phyloP scores from a whole-genome alignment of 495 filamentous ascomycete genomes.

The Tuber indicum region DNA sequence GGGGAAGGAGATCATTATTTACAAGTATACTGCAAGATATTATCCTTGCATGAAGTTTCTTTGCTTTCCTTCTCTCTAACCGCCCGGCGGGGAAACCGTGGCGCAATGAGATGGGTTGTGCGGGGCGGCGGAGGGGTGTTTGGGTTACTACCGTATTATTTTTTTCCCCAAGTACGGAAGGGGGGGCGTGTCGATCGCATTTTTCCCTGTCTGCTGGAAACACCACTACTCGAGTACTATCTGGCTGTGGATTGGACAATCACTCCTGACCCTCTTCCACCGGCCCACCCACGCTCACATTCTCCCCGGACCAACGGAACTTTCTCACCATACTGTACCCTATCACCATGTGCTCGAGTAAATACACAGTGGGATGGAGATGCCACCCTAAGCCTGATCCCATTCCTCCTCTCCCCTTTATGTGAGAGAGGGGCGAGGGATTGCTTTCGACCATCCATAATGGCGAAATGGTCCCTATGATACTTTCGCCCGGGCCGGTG shows the following conservation, averaged over 20 bases:
- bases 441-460: too few species aligned
- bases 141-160: background rate
- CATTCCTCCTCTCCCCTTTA: background rate
- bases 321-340: background rate
- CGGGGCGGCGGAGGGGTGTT: background rate
- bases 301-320: conserved; percentile 1
- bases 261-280: background rate
- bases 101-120: background rate
- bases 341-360: background rate
- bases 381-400: conserved; percentile 4
- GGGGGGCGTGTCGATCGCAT: background rate
- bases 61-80: background rate
- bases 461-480: background rate
- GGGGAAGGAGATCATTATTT: background rate
- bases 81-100: background rate
- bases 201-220: background rate
- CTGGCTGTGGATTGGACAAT: background rate
- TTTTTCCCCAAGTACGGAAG: background rate
- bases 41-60: background rate
- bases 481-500: background rate
- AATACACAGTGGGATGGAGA: background rate
- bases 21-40: background rate
- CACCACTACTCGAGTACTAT: background rate
- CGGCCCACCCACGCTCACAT: background rate
- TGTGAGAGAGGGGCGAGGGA: background rate